Percentiles rank a stretch among this genome's conserved stretches.
phyloP scores from a whole-genome alignment of 2,329 filamentous ascomycete species.

The Cytospora chrysosperma region DNA sequence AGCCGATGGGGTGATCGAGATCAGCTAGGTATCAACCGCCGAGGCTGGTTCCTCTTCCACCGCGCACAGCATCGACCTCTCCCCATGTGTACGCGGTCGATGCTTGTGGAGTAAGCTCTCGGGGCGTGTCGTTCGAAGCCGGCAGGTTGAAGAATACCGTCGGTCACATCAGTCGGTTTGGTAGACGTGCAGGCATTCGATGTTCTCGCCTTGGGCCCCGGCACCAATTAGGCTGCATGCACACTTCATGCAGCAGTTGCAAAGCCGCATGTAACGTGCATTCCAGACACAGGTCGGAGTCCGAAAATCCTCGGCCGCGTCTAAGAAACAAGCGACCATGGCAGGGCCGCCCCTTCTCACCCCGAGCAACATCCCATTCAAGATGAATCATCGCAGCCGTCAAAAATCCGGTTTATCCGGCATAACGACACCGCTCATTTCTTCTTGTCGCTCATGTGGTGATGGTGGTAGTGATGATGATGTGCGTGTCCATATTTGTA shows the following conservation, averaged over 20 bases:
- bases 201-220: neutral
- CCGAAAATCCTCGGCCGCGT: too few species aligned
- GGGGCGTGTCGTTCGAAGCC: neutral
- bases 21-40: neutral
- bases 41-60: neutral
- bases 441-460: conserved; percentile 18
- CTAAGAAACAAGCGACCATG: neutral
- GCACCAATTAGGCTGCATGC: neutral
- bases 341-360: too few species aligned
- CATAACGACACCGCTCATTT: neutral
- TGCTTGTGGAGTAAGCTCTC: neutral
- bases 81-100: conserved; percentile 4
- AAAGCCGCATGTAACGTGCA: neutral
- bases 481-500: conserved; percentile 14
- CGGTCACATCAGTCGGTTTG: neutral
- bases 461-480: conserved; percentile 5
- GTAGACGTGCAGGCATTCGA: neutral
- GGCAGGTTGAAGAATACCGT: neutral
- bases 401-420: neutral
- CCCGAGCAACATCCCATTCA: neutral
- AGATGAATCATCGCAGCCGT: neutral
- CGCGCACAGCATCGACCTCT: conserved; percentile 8
- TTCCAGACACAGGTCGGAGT: neutral
- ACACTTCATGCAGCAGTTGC: neutral
- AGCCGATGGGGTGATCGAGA: neutral